Base-by-base conservation (phyloP, 345 rosid species). In the Heritiera fomes region DNA sequence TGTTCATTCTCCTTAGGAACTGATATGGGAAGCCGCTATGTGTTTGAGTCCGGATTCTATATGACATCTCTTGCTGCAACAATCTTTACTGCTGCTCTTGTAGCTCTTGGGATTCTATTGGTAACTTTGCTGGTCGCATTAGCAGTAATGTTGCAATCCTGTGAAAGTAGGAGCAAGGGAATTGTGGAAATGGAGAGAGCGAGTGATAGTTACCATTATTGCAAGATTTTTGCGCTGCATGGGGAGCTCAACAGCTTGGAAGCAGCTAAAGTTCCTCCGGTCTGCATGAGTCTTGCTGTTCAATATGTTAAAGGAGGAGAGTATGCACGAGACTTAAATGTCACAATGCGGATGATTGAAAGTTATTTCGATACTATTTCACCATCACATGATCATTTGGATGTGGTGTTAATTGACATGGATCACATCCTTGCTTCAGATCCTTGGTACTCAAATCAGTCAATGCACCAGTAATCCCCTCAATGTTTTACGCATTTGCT, bases 1-100 rank as follows among this genome's bases (percentile, higher is more conserved):
- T 55, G 2, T 14, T 17, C 17, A n/a, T 52, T 79, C 69, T 75
- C 20, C n/a, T 64, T 65, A 71, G 71, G 49, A 76, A 80, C 88
- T 84, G 98, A 89, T 75, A 40, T 84, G 76, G 90, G 87, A 55
- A 93, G 95, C 84, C 83, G 79, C n/a, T 83, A 83, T 73, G 20
- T 53, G n/a, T 80, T 85, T 45, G 98, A 93, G 66, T 84, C 93
- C 1, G 97, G 98, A 65, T 91, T 94, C 88, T 87, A 87, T 81
- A 89, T 94, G 95, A 84, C 94, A 76, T 88, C 97, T 45, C 88
- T 91, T 73, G 85, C 95, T 69, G 95, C 92, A 49, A 86, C 90
- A 17, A 85, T 93, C 83, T 91, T 93, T 83, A 79, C 93, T 20
- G 88, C 87, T 69, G 84, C 89, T 49, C 92, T 93, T 34, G 77